Percentiles rank a stretch among this genome's conserved stretches.
Evolutionary conservation across 352 stramenopile genomes (phyloP).

Genomic region (Phytophthora rubi): DNA sequence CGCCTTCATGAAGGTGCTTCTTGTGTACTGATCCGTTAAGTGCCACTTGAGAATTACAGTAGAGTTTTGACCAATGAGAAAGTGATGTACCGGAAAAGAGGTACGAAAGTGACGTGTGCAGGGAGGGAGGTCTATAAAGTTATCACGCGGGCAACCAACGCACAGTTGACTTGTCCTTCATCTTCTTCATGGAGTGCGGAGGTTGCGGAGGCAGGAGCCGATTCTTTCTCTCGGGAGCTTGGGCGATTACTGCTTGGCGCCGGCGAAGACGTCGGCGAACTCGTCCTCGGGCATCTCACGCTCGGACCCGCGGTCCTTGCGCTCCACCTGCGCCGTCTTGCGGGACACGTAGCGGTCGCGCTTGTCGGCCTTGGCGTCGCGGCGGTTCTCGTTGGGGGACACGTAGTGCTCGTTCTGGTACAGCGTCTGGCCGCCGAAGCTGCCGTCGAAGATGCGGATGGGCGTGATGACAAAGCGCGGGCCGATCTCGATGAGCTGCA

Average conservation of each 20-base stretch:
- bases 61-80: conserved; percentile 11
- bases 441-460: conserved; percentile 99
- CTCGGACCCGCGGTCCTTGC: conserved; percentile 74
- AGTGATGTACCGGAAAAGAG: neutral
- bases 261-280: conserved; percentile 88
- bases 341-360: conserved; percentile 92
- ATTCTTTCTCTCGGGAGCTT: neutral
- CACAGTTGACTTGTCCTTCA: neutral
- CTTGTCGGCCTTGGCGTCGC: conserved; percentile 93
- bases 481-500: conserved; percentile 99
- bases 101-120: conserved; percentile 8
- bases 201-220: neutral
- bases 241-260: conserved; percentile 41
- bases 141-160: conserved; percentile 9
- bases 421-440: conserved; percentile 98
- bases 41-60: conserved; percentile 4
- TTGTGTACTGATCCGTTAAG: conserved; percentile 13
- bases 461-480: conserved; percentile 98
- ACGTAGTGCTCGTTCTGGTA: conserved; percentile 99
- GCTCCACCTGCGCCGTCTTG: conserved; percentile 86
- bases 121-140: conserved; percentile 26
- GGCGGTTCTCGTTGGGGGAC: conserved; percentile 93
- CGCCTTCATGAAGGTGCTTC: conserved; percentile 34
- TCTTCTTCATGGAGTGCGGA: conserved; percentile 13
- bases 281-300: conserved; percentile 80